A percentile compares a stretch with the other conserved stretches of the same genome.
Conservation (phyloP, 805 yeast species). For the Dipodascus geniculatus region DNA sequence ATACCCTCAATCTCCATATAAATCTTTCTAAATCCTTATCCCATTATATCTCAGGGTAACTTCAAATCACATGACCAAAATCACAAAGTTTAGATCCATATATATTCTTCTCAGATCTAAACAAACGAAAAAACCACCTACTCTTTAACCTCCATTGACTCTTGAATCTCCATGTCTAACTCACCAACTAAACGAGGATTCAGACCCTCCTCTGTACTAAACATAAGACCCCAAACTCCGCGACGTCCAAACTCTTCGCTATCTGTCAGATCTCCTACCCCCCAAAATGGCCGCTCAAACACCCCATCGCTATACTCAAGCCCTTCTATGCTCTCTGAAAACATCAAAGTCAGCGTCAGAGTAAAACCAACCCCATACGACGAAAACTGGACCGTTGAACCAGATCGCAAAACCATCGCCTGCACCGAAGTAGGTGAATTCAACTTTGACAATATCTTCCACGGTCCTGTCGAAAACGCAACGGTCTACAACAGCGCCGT, state of each 20-base stretch:
- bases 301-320: constrained; percentile 13
- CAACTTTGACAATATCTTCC: constrained; percentile 69
- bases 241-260: constrained; percentile 19
- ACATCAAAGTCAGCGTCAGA: constrained; percentile 65
- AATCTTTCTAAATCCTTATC: too few relatives aligned
- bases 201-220: not conserved
- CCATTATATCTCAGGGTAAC: not conserved
- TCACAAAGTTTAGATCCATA: too few relatives aligned
- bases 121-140: not conserved
- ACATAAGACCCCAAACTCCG: constrained; percentile 19
- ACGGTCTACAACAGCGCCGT: constrained; percentile 52
- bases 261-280: constrained; percentile 18
- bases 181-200: not conserved
- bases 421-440: constrained; percentile 51
- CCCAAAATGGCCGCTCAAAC: constrained; percentile 13
- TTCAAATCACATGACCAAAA: not conserved
- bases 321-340: constrained; percentile 29
- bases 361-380: constrained; percentile 44
- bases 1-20: too few relatives aligned
- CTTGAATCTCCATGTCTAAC: not conserved
- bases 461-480: constrained; percentile 37
- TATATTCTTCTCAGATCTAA: too few relatives aligned
- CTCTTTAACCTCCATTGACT: not conserved
- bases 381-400: constrained; percentile 35
- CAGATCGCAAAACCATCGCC: constrained; percentile 29